A percentile compares a stretch with the other conserved stretches of the same genome.
phyloP scores from a whole-genome alignment of 352 stramenopile species.

The Phytopythium litorale region DNA sequence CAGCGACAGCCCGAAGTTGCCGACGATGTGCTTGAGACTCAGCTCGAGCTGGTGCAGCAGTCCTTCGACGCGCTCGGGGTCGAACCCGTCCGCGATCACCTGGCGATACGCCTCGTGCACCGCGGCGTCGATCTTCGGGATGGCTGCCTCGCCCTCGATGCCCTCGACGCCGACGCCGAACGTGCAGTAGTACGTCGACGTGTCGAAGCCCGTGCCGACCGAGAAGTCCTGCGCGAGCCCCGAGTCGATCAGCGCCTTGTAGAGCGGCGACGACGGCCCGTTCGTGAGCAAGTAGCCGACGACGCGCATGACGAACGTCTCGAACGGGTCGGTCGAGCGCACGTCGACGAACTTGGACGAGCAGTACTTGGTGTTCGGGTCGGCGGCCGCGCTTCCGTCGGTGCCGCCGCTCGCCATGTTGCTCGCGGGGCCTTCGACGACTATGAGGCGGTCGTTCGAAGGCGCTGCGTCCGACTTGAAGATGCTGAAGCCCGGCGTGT shows the following conservation, averaged over 20 bases:
- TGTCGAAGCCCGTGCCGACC: constrained; percentile 75
- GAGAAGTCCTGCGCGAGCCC: constrained; percentile 75
- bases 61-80: constrained; percentile 63
- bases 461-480: constrained; percentile 15
- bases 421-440: constrained; percentile 51
- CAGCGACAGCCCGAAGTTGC: constrained; percentile 78
- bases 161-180: constrained; percentile 82
- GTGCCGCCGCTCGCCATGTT: constrained; percentile 36
- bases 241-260: constrained; percentile 78
- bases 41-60: constrained; percentile 81
- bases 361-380: constrained; percentile 81
- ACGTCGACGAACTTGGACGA: constrained; percentile 70
- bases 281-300: constrained; percentile 77
- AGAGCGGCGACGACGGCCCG: constrained; percentile 75
- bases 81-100: constrained; percentile 68
- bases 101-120: constrained; percentile 45
- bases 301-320: constrained; percentile 76
- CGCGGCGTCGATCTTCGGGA: constrained; percentile 61
- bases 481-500: constrained; percentile 39
- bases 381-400: constrained; percentile 18
- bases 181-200: constrained; percentile 68
- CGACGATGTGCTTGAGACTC: constrained; percentile 79
- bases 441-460: constrained; percentile 18
- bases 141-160: constrained; percentile 37
- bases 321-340: constrained; percentile 62